Percentiles rank a stretch among this genome's conserved stretches.
Evolutionary conservation across 768 basidiomycete genomes (phyloP).

Genomic region (Cystobasidium onofrii): DNA sequence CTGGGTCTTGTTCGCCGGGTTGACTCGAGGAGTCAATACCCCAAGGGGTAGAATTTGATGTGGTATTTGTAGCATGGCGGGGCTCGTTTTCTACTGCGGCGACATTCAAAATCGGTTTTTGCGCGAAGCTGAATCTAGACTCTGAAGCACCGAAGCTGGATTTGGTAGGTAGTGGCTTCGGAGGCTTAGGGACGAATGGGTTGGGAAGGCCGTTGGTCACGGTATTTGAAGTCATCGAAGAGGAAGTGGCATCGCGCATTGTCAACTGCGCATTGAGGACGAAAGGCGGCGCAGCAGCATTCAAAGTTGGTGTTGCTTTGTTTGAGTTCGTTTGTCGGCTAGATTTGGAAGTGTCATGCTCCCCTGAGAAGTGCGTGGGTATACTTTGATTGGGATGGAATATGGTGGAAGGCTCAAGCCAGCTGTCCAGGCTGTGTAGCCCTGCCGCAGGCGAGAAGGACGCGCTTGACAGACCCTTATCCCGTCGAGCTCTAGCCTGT

Average conservation of each 20-base stretch:
- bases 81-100: conserved; percentile 10
- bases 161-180: background rate
- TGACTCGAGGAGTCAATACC: too few relatives aligned
- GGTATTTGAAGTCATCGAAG: background rate
- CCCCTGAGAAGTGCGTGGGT: too few relatives aligned
- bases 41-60: too few relatives aligned
- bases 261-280: background rate
- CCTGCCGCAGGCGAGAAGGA: background rate
- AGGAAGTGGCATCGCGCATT: background rate
- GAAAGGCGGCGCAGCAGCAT: background rate
- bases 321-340: background rate
- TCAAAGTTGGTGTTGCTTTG: background rate
- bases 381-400: too few relatives aligned
- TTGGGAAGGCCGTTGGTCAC: background rate
- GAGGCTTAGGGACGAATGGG: background rate
- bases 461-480: background rate
- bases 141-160: background rate
- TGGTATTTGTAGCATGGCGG: background rate
- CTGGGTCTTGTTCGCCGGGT: too few relatives aligned
- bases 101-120: background rate
- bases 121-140: background rate
- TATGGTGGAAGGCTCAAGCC: background rate
- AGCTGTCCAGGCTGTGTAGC: conserved; percentile 11
- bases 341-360: too few relatives aligned
- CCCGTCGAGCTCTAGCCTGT: conserved; percentile 1